Evolutionary conservation across 2,329 filamentous ascomycete species (phyloP), one percentile per base, ranked within the genome.

Genomic region (Pseudocercospora macadamiae): DNA sequence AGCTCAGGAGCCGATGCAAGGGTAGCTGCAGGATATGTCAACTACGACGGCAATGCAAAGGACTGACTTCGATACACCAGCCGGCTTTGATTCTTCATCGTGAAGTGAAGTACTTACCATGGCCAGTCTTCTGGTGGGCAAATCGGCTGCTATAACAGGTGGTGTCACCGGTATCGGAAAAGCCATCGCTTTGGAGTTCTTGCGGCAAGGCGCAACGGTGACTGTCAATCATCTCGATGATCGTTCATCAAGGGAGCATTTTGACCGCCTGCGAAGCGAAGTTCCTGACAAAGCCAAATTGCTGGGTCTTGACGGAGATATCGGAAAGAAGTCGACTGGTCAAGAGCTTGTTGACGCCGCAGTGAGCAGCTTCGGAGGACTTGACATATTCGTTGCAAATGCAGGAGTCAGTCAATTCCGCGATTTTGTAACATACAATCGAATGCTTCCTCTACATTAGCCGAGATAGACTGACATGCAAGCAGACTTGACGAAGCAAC

Each of bases 361-460:
- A 0, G 87, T 92, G 0, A 71, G 81, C 55, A 75, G 76, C 55
- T 88, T 85, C 71, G 79, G 81, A 12, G 70, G 77, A 23, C 56
- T 82, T 23, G 77, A 83, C 75, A 80, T 96, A 4, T 93, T 93
- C 74, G 89, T 96, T n/a, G 90, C 87, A 73, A 96, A 96, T 76
- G 92, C 92, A 2, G 92, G 92, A 4, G 84, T 96, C 59, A 96
- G 91, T 80, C 83, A 89, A 64, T 96, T 96, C 75, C 87, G 88
- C 56, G 89, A 96, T 63, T 96, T 97, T 70, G 76, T 97, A n/a
- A 86, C 88, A 83, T 87, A 68, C n/a, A 18, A 61, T 61, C 19
- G 3, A 18, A 18, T 18, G 10, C 25, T 23, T 37, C 14, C 36
- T 6, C 32, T 23, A n/a, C 25, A n/a, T 48, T 2, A 9, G n/a